Percentiles rank a stretch among this genome's conserved stretches.
Evolutionary conservation across 257 asterid species (phyloP).

Genomic region (Nicotiana noctiflora): DNA sequence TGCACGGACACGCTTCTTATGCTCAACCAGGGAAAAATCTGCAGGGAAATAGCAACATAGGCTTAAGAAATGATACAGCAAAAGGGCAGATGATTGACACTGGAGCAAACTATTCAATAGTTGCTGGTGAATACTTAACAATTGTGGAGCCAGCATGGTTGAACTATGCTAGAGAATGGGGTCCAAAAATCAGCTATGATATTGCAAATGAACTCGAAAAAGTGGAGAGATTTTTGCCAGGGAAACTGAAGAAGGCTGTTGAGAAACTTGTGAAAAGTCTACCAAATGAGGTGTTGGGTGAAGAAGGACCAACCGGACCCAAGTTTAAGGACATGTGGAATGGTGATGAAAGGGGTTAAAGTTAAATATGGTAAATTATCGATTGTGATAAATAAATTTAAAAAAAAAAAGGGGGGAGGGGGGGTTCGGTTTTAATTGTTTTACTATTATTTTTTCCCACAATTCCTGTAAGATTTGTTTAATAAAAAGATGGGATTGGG

Average conservation of each 20-base stretch:
- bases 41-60: slow-evolving; percentile 52
- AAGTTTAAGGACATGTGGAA: slow-evolving; percentile 70
- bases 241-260: slow-evolving; percentile 36
- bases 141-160: slow-evolving; percentile 60
- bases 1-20: slow-evolving; percentile 68
- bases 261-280: slow-evolving; percentile 35
- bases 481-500: too few relatives aligned
- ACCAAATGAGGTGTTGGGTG: slow-evolving; percentile 70
- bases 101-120: slow-evolving; percentile 30
- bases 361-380: background rate
- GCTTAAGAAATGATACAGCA: slow-evolving; percentile 53
- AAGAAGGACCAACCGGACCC: slow-evolving; percentile 86
- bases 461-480: background rate
- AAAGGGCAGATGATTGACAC: slow-evolving; percentile 39
- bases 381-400: background rate
- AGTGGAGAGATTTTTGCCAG: slow-evolving; percentile 48
- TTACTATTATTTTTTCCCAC: background rate
- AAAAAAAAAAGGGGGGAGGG: too few relatives aligned
- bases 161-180: slow-evolving; percentile 68
- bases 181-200: slow-evolving; percentile 56
- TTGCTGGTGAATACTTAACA: slow-evolving; percentile 37
- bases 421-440: too few relatives aligned
- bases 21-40: slow-evolving; percentile 45
- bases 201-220: slow-evolving; percentile 44
- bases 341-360: slow-evolving; percentile 62